Conservation (phyloP, 176 grass and related monocot genomes). For the Puccinellia tenuiflora region DNA sequence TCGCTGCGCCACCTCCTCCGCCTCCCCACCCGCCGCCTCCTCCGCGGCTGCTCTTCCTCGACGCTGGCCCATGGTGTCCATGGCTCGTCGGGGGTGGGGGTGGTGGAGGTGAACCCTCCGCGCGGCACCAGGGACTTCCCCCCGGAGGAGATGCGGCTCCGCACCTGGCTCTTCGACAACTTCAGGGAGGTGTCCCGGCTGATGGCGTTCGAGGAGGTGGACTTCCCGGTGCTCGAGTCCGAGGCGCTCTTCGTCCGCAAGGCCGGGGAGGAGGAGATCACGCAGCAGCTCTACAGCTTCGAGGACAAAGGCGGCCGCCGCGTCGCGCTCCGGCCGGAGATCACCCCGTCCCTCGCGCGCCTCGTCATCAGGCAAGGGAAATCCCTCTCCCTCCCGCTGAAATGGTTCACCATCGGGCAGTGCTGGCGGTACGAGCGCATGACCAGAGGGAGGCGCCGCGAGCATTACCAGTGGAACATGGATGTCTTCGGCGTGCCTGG, state of each 20-base stretch:
- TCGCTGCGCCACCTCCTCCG: neutral
- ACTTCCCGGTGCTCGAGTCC: slow-evolving; percentile 86
- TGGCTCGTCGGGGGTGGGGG: neutral
- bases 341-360: slow-evolving; percentile 78
- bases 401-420: slow-evolving; percentile 93
- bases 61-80: neutral
- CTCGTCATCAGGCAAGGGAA: slow-evolving; percentile 83
- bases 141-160: slow-evolving; percentile 82
- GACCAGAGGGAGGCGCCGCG: slow-evolving; percentile 74
- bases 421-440: slow-evolving; percentile 94
- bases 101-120: slow-evolving; percentile 47
- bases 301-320: slow-evolving; percentile 73
- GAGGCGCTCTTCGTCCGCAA: slow-evolving; percentile 85
- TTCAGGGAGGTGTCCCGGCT: neutral
- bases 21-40: neutral
- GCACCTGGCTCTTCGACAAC: slow-evolving; percentile 78
- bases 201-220: slow-evolving; percentile 48
- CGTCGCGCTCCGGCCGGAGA: slow-evolving; percentile 79
- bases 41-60: neutral
- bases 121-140: slow-evolving; percentile 84
- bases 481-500: slow-evolving; percentile 77
- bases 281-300: slow-evolving; percentile 70
- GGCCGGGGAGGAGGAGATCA: slow-evolving; percentile 74
- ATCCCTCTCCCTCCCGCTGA: slow-evolving; percentile 82
- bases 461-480: slow-evolving; percentile 98